These are phyloP conservation scores for Aethionema arabicum DNA, from an alignment of 345 rosid genomes.

Conservation along the genomic window DNA sequence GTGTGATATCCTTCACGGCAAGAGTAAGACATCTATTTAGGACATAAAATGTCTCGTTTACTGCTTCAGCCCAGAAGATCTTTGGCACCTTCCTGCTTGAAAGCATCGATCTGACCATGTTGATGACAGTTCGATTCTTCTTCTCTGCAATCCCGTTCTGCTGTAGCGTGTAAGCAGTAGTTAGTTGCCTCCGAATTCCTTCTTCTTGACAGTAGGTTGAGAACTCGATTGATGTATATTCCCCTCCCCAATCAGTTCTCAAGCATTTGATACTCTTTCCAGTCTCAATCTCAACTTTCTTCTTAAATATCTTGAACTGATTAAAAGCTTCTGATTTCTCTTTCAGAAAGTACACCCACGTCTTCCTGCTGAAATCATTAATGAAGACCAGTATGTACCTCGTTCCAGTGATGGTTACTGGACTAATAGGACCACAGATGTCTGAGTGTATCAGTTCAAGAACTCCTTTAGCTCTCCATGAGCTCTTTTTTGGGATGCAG, in stretches of 20 bases:
- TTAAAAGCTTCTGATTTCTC: background rate
- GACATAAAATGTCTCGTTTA: background rate
- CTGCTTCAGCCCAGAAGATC: background rate
- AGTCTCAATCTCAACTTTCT: background rate
- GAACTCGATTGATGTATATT: background rate
- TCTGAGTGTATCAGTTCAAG: constrained; percentile 13
- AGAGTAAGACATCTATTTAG: background rate
- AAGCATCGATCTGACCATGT: constrained; percentile 1
- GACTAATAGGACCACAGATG: constrained; percentile 13
- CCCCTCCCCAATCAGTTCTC: constrained; percentile 13
- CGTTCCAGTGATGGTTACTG: background rate
- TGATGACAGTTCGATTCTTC: background rate
- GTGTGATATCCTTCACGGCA: too few species aligned
- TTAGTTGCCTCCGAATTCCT: constrained; percentile 5
- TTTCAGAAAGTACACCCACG: background rate
- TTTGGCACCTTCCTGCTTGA: background rate
- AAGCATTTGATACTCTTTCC: background rate
- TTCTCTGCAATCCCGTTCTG: background rate
- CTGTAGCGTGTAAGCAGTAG: background rate
- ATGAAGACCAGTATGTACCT: constrained; percentile 11
- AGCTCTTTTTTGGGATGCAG: background rate
- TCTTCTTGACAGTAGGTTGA: background rate
- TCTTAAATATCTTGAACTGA: background rate
- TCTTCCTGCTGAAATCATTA: constrained; percentile 2
- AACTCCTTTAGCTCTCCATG: background rate